Conservation (phyloP, 2,329 filamentous ascomycete species). For the Exophiala xenobiotica region DNA sequence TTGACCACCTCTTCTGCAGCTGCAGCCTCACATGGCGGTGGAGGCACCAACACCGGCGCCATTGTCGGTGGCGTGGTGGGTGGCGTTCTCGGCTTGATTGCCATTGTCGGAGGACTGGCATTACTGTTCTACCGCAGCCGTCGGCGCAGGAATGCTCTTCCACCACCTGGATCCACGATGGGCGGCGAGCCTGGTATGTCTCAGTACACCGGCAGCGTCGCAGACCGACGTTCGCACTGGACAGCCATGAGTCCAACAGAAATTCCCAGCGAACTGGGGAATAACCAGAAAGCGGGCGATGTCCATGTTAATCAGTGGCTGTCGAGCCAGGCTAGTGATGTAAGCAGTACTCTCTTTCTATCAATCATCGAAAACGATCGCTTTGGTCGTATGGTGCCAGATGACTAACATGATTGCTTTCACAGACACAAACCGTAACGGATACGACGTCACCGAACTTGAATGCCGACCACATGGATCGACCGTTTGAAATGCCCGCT, state of each 20-base stretch:
- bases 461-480: slow-evolving; percentile 14
- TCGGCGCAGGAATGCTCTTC: slow-evolving; percentile 8
- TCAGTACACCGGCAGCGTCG: slow-evolving; percentile 5
- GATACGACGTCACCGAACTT: slow-evolving; percentile 8
- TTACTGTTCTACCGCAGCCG: slow-evolving; percentile 21
- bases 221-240: slow-evolving; percentile 22
- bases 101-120: slow-evolving; percentile 18
- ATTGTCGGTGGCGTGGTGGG: slow-evolving; percentile 32
- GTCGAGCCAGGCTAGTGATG: slow-evolving; percentile 26
- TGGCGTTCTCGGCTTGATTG: slow-evolving; percentile 25
- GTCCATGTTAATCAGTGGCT: slow-evolving; percentile 25
- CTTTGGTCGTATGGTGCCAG: slow-evolving; percentile 4
- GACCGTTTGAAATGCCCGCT: slow-evolving; percentile 25
- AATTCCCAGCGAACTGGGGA: slow-evolving; percentile 15
- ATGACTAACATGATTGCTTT: slow-evolving; percentile 3
- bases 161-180: neutral
- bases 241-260: slow-evolving; percentile 24
- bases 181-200: slow-evolving; percentile 9
- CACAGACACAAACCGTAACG: slow-evolving; percentile 13
- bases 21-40: neutral
- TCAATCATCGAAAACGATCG: neutral
- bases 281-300: slow-evolving; percentile 10
- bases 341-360: slow-evolving; percentile 6
- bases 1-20: neutral
- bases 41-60: slow-evolving; percentile 22